Conservation (phyloP, 2,329 filamentous ascomycete genomes). For the Trichophyton rubrum region DNA sequence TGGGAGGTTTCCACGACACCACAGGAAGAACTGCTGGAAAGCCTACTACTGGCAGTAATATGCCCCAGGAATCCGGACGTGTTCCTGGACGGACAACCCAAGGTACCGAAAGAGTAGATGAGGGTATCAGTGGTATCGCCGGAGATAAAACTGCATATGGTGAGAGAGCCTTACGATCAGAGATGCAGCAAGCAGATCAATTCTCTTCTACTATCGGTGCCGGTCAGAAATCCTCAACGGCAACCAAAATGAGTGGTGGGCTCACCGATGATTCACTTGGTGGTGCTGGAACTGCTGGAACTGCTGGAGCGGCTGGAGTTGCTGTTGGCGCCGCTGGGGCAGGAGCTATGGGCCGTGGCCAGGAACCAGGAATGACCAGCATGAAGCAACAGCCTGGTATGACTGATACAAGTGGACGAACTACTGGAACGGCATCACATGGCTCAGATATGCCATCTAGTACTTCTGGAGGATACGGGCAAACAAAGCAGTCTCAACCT, state of each 20-base stretch:
- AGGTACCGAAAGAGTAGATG: background rate
- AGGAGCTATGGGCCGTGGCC: background rate
- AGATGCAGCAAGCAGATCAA: background rate
- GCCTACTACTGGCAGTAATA: background rate
- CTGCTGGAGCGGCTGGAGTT: background rate
- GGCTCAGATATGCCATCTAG: background rate
- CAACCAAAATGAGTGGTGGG: background rate
- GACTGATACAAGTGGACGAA: background rate
- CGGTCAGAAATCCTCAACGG: background rate
- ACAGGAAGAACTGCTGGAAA: background rate
- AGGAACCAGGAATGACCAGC: background rate
- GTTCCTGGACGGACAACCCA: background rate
- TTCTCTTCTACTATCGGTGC: background rate
- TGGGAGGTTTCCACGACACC: background rate
- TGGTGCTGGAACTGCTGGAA: background rate
- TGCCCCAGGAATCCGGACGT: background rate
- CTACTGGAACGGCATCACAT: background rate
- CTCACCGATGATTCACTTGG: too few species aligned
- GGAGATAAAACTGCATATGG: background rate
- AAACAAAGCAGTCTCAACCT: background rate
- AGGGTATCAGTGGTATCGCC: background rate
- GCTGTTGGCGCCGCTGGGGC: background rate
- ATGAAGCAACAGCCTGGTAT: background rate
- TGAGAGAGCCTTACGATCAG: background rate
- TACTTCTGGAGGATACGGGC: background rate